Conservation (phyloP, 2,329 filamentous ascomycete species). For the Fusarium algeriense region DNA sequence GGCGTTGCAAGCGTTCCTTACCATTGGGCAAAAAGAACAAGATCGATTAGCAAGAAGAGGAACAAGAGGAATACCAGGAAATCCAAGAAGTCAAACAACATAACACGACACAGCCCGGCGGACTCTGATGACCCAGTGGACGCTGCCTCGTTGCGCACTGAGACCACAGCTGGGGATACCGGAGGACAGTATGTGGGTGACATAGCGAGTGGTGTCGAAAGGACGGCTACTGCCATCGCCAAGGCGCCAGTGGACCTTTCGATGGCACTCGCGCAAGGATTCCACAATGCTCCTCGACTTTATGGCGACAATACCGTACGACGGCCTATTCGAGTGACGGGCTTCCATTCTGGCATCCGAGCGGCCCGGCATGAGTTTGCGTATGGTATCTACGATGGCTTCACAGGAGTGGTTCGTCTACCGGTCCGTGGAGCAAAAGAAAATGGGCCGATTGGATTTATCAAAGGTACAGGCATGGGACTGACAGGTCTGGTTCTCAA, state of each 20-base stretch:
- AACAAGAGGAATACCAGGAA: slow-evolving; percentile 11
- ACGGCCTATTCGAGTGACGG: slow-evolving; percentile 72
- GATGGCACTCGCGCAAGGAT: slow-evolving; percentile 74
- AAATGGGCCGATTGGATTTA: slow-evolving; percentile 60
- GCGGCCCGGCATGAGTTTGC: slow-evolving; percentile 72
- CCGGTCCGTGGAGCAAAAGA: slow-evolving; percentile 69
- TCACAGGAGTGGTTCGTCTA: slow-evolving; percentile 71
- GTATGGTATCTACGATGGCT: slow-evolving; percentile 74
- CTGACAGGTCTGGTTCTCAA: slow-evolving; percentile 74
- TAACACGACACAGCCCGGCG: neutral
- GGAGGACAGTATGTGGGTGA: slow-evolving; percentile 61
- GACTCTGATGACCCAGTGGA: slow-evolving; percentile 13
- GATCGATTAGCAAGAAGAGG: slow-evolving; percentile 55
- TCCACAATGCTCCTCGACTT: slow-evolving; percentile 77
- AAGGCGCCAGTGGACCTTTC: slow-evolving; percentile 71
- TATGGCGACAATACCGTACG: slow-evolving; percentile 79
- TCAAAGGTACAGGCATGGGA: slow-evolving; percentile 72
- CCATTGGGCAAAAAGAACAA: slow-evolving; percentile 68
- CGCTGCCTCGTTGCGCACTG: slow-evolving; percentile 23
- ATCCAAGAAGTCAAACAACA: neutral
- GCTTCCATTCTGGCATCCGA: slow-evolving; percentile 71
- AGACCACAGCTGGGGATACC: slow-evolving; percentile 35
- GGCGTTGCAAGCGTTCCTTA: slow-evolving; percentile 75
- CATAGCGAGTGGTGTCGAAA: slow-evolving; percentile 64
- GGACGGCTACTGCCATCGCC: slow-evolving; percentile 64